Evolutionary conservation across 2,329 filamentous ascomycete species (phyloP).

Genomic region (Diaporthe vaccinii): DNA sequence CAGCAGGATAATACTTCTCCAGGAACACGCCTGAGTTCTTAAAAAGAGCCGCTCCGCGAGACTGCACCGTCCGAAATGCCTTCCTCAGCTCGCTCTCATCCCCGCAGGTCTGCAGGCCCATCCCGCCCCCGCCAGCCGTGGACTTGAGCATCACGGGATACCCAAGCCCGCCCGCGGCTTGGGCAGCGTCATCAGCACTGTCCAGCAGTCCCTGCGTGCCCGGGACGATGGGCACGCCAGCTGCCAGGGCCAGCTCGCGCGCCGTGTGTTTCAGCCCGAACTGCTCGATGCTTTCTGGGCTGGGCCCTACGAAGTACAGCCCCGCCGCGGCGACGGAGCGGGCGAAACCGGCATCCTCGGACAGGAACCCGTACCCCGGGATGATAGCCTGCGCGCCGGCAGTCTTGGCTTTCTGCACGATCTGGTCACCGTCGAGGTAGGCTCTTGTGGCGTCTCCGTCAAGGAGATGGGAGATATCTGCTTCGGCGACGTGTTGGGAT

Average conservation of each 20-base stretch:
- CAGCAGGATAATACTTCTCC: constrained; percentile 71
- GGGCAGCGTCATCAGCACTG: constrained; percentile 63
- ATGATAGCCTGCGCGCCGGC: constrained; percentile 67
- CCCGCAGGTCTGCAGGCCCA: constrained; percentile 71
- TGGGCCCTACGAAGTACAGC: constrained; percentile 70
- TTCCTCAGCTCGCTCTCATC: constrained; percentile 63
- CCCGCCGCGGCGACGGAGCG: constrained; percentile 63
- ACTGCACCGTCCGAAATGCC: constrained; percentile 67
- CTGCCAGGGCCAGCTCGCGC: constrained; percentile 63
- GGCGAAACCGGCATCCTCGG: constrained; percentile 73
- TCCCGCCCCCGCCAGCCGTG: constrained; percentile 73
- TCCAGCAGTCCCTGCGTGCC: constrained; percentile 44
- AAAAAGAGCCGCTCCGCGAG: constrained; percentile 69
- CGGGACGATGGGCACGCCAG: constrained; percentile 58
- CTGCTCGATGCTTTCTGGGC: constrained; percentile 63
- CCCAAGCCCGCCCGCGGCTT: constrained; percentile 50
- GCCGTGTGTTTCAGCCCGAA: constrained; percentile 73
- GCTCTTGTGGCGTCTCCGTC: constrained; percentile 54
- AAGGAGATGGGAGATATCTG: constrained; percentile 66
- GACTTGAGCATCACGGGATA: constrained; percentile 66
- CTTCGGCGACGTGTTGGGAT: constrained; percentile 65
- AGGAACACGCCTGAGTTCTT: constrained; percentile 73
- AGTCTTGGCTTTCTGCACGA: constrained; percentile 53
- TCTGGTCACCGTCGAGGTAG: constrained; percentile 43
- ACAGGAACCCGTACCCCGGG: constrained; percentile 75